Evolutionary conservation across 1,284 basidiomycete genomes (phyloP), one percentile per base, ranked within the genome.

Genomic region (Phellinidium pouzarii): DNA sequence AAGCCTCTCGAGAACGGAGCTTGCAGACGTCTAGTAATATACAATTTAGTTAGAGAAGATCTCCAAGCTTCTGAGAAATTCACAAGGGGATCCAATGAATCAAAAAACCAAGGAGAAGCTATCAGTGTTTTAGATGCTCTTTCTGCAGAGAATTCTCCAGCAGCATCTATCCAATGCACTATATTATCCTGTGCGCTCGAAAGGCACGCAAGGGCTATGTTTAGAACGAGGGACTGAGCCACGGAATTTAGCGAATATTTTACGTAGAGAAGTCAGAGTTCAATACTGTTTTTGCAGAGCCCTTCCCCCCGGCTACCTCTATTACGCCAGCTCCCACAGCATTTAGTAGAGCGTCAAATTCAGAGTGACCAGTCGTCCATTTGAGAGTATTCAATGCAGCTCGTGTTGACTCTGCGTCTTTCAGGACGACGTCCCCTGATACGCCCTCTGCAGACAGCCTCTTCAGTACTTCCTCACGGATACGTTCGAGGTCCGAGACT

Each of bases 141-240:
- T 17, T 80, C 76, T 0, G 70, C 68, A 29, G 81, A 76, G 63
- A 89, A 84, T 52, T 79, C 79, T 2, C 84, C 83, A 0, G 71
- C 74, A 7, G 80, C 82, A 60, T 90, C 87, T 41, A 90, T 74
- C 87, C 87, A 90, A 6, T 80, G 62, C 0, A 73, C 77, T 45
- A 63, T 69, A 3, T 71, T 65, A 17, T 71, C 60, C 19, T 58
- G 52, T 54, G 71, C 51, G 6, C 60, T 57, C 0, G 67, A 61
- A 1, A 89, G 72, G 60, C 80, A 71, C 17, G 71, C 71, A 19
- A 86, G 64, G 29, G 76, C 71, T 4, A 82, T 64, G 53, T 86
- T 80, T 22, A 82, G 63, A 1, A 77, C 78, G 8, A 89, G 66
- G 14, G 71, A 68, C 84, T 87, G 53, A 17, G 25, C n/a, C n/a